Base-by-base conservation (phyloP, 2,329 filamentous ascomycete genomes). In the Pseudopithomyces chartarum region DNA sequence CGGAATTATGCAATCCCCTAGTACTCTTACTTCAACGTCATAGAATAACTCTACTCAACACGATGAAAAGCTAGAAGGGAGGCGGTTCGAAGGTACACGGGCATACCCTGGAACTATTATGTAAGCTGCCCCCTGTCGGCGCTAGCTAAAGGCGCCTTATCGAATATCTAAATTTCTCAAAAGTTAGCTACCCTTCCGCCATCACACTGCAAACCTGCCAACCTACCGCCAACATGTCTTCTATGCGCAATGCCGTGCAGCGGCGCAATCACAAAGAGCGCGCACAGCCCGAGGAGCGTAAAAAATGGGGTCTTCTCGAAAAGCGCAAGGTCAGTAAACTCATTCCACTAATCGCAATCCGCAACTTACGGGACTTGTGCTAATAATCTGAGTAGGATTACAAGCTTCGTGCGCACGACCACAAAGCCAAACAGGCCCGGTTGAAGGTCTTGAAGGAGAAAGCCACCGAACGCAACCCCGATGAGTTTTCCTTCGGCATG, bases 251-350 rank as follows among this genome's bases (percentile, higher is more conserved):
- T 67, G 71, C 73, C 63, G 73, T 76, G 59, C 86, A 92, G 67
- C 86, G 91, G 78, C 91, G 92, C 71, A 89, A 92, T 65, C 94
- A 98, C 78, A 86, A 89, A 67, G 95, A 98, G 83, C 89, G 95
- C 68, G 90, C 91, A 34, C 95, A 98, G 76, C 90, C 93, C 39
- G 78, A 86, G 61, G 90, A 93, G 73, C 91, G 95, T 52, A 82
- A 88, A 63, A 91, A 91, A 81, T 92, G 92, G 79, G 95, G 95
- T 62, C 85, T 98, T 20, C 87, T 98, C 59, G 95, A 98, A 77
- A 98, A 99, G 80, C 90, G 95, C 84, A 97, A 97, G 71, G 64
- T 29, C 23, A 52, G 60, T 47, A 15, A 7, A 1, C 5, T 22
- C n/a, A 51, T 19, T 11, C 26, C 13, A 29, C 26, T 26, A 34